Base-by-base conservation (phyloP, 2,329 filamentous ascomycete genomes). In the Aureobasidium sp. region DNA sequence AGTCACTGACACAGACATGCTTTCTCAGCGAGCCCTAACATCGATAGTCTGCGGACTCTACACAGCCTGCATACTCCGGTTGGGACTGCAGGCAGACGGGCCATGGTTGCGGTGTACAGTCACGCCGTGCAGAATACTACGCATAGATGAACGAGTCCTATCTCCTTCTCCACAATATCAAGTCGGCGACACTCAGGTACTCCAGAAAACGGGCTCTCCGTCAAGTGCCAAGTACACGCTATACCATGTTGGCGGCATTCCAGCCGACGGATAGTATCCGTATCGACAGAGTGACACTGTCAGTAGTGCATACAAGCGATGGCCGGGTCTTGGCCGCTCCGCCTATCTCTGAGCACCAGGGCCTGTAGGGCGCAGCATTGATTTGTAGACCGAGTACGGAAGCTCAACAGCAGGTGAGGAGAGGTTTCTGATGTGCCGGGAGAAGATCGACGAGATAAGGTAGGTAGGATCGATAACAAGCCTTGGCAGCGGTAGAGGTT, bases 51-150 rank as follows among this genome's bases (percentile, higher is more conserved):
- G 29, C n/a, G 29, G 27, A 36, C n/a, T 36, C 17, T 57, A 20
- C 39, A 34, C 53, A 57, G 53, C 41, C 53, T 57, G n/a, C 53
- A 29, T 15, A 8, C 27, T 31, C 29, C 17, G 42, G 42, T 20
- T n/a, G 31, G 29, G 55, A 34, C 55, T 58, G 42, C 42, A 20
- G 15, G 25, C n/a, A 6, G n/a, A 44, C 14, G 31, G 27, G 42
- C n/a, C 53, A 58, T 58, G 42, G 55, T 58, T 58, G 14, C 55
- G 41, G 41, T 58, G 55, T 48, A 48, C 12, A 29, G 55, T 48
- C 39, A 39, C 42, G 41, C 20, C 25, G 55, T 36, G 42, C 20
- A 37, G 41, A 31, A 47, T 58, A 27, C 42, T 37, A 58, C 53
- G 25, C 41, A 22, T 25, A n/a, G 27, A 42, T 42, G 27, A 44